phyloP scores from a whole-genome alignment of 208 protist species.

The Naegleria fowleri region DNA sequence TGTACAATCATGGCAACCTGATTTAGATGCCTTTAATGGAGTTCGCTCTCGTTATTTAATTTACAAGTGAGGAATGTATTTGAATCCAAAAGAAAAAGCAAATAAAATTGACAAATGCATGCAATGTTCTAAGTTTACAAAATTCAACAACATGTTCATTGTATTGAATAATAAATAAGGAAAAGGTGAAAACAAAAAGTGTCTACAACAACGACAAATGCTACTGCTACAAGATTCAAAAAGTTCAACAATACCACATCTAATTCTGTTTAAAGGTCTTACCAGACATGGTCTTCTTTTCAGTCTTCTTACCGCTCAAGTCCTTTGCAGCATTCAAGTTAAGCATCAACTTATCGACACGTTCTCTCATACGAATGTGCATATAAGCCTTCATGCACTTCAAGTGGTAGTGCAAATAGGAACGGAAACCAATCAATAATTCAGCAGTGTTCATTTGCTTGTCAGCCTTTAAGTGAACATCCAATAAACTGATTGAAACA shows the following conservation, averaged over 20 bases:
- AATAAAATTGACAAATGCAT: no score
- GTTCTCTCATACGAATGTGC: slow-evolving; percentile 35
- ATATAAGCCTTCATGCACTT: slow-evolving; percentile 39
- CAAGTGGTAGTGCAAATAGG: slow-evolving; percentile 38
- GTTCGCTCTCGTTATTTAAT: background rate
- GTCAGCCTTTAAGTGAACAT: background rate
- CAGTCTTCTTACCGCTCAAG: background rate
- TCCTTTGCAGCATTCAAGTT: slow-evolving; percentile 6
- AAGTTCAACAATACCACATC: no score
- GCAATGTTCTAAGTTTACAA: no score
- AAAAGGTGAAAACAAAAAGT: no score
- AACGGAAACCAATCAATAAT: slow-evolving; percentile 27
- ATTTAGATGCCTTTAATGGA: background rate
- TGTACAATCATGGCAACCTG: background rate
- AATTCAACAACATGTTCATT: no score
- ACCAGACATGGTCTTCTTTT: slow-evolving; percentile 8
- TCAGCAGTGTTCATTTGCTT: background rate
- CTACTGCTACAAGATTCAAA: no score
- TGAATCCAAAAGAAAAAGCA: no score
- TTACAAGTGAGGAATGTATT: background rate
- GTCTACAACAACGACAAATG: no score
- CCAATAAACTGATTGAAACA: slow-evolving; percentile 1
- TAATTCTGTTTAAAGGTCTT: background rate
- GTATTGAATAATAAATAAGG: no score
- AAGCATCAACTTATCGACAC: background rate